Evolutionary conservation across 108 stramenopile genomes (phyloP).

Genomic region (Nitzschia sp.): DNA sequence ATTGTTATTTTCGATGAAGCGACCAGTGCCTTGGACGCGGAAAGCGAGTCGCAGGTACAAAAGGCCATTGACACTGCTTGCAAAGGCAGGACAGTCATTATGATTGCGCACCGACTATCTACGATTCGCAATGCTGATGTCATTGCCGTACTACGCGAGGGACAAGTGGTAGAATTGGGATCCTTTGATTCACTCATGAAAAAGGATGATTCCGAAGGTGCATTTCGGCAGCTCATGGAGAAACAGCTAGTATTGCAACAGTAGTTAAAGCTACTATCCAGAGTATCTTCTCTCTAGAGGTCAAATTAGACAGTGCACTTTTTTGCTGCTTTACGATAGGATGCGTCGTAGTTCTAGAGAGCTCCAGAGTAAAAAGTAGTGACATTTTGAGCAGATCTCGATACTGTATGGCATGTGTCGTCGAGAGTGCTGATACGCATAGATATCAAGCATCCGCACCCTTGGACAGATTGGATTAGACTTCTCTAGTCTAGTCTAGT

Average conservation of each 20-base stretch:
- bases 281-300: too few relatives aligned
- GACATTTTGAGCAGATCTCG: too few relatives aligned
- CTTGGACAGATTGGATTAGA: too few relatives aligned
- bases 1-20: constrained; percentile 79
- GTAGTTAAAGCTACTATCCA: too few relatives aligned
- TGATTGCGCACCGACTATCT: constrained; percentile 81
- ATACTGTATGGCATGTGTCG: too few relatives aligned
- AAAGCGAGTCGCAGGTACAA: constrained; percentile 71
- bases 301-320: too few relatives aligned
- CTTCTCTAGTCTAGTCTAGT: too few relatives aligned
- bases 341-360: too few relatives aligned
- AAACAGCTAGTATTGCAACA: constrained; percentile 15
- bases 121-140: constrained; percentile 82
- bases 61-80: constrained; percentile 39
- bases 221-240: constrained; percentile 25
- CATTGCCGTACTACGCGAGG: constrained; percentile 81
- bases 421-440: too few relatives aligned
- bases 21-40: constrained; percentile 84
- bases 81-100: constrained; percentile 57
- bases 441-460: too few relatives aligned
- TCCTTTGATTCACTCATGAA: constrained; percentile 42
- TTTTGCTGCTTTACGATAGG: too few relatives aligned
- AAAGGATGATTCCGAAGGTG: constrained; percentile 14
- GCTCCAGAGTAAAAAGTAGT: too few relatives aligned
- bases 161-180: constrained; percentile 75